These are phyloP conservation scores for Metschnikowia continentalis DNA, from an alignment of 805 yeast species.

Conservation along the genomic window DNA sequence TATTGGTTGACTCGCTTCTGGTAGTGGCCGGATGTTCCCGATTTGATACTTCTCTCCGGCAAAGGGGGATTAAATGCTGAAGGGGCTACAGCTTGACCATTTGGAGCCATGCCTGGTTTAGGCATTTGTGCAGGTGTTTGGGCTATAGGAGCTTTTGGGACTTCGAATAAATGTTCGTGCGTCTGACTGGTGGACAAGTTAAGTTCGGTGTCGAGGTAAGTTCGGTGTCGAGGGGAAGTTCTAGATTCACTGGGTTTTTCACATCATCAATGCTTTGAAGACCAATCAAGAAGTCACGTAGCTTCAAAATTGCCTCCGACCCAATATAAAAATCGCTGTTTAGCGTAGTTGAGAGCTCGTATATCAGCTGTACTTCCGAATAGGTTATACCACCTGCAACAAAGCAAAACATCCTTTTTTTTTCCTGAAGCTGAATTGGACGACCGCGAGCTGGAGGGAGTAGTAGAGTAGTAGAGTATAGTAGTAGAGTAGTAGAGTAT, in stretches of 20 bases:
- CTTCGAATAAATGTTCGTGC: constrained; percentile 16
- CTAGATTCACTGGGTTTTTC: constrained; percentile 37
- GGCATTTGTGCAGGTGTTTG: not conserved
- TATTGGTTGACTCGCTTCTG: constrained; percentile 14
- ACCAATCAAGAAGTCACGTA: constrained; percentile 44
- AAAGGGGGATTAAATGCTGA: constrained; percentile 8
- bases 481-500: no score
- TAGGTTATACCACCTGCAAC: constrained; percentile 88
- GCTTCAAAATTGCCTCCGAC: constrained; percentile 40
- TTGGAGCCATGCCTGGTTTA: not conserved
- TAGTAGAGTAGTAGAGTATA: no score
- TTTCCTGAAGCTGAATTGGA: constrained; percentile 4
- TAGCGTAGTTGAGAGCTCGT: constrained; percentile 58
- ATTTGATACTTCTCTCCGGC: constrained; percentile 3
- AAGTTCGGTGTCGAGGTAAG: no score
- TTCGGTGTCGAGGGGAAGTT: constrained; percentile 26
- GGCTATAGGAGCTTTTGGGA: constrained; percentile 8
- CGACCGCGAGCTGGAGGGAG: constrained; percentile 18
- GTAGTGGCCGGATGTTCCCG: constrained; percentile 10
- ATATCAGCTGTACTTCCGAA: constrained; percentile 72
- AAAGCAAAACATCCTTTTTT: constrained; percentile 65
- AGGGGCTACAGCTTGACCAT: not conserved
- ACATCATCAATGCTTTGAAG: constrained; percentile 37
- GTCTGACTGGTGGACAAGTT: constrained; percentile 12
- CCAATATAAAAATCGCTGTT: constrained; percentile 62